Evolutionary conservation across 2,329 filamentous ascomycete genomes (phyloP), one percentile per base, ranked within the genome.

Genomic region (Rutstroemia sydowiana): DNA sequence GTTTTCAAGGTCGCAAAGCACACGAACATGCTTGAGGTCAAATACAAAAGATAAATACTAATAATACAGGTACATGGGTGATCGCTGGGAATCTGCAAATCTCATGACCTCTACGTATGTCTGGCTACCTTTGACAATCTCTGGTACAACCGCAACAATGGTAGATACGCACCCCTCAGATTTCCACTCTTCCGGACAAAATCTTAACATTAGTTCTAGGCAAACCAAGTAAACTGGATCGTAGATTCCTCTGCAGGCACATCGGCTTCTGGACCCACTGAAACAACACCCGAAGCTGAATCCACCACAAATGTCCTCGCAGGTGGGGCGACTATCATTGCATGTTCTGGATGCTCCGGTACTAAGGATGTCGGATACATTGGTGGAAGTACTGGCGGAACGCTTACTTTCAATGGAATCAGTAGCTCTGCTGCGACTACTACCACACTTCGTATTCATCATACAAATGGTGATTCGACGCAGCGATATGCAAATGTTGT

Each of bases 41-140:
- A n/a, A n/a, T 13, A 6, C 21, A n/a, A 28, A n/a, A 10, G 8
- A n/a, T 10, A 14, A 8, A 14, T 14, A n/a, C 32, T 51, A 23
- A 45, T 7, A 5, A 9, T 7, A 16, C 45, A 74, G 84, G 56
- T 87, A 85, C 66, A 76, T 85, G 67, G 83, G 84, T 18, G 83
- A 87, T 66, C 76, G 84, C 20, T 87, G 84, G 83, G 66, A 78
- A 0, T 75, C 72, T 5, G 64, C 65, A n/a, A 81, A 85, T 56
- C 71, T 87, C 0, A 76, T 75, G 65, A 69, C 75, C 0, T 78
- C 75, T 47, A 83, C 80, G 0, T 85, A 85, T 59, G 68, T 85
- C 37, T 86, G 82, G 82, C 71, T 85, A 0, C 82, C 82, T 0
- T 66, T 85, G 0, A 69, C 62, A 3, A 71, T 84, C 54, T 69